Base-by-base conservation (phyloP, 2,329 filamentous ascomycete genomes). In the Colletotrichum sp. region DNA sequence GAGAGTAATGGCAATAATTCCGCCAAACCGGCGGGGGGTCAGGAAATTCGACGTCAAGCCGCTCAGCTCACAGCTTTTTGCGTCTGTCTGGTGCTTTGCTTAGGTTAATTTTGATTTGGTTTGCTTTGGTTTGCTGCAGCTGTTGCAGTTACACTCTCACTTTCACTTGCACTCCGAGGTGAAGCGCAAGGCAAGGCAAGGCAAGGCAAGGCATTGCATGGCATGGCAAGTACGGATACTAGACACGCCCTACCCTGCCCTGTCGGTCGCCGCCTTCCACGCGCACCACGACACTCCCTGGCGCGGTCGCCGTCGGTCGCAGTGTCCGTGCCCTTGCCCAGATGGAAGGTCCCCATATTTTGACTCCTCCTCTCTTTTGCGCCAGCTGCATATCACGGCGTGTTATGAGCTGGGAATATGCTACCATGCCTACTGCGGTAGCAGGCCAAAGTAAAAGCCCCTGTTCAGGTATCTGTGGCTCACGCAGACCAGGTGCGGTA, bases 261-360 rank as follows among this genome's bases (percentile, higher is more conserved):
- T 62, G 26, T 28, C 10, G 26, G 57, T 62, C 57, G 24, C 18
- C 18, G 59, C 59, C 59, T 62, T 62, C 24, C 36, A 44, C 16
- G 36, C 36, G 36, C 36, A 39, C 34, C 26, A 64, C 60, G 44
- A 6, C 18, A 44, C 67, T 66, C 30, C 60, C 68, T 72, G 62
- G 68, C 36, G 57, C 69, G 63, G 63, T 59, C 63, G 18, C 18
- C 44, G 63, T 75, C 57, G 16, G 57, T 55, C 16, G 48, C 24
- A 16, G 52, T 55, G 52, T 55, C 62, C 30, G 68, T 75, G 69
- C 69, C 44, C 55, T 55, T 44, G 63, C 73, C 69, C 55, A 72
- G 69, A 72, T 68, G 63, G 30, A 24, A 6, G 15, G 36, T 7
- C 62, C 8, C 72, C 68, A 63, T 4, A 26, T 66, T 72, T 62